These are phyloP conservation scores for Triticum dicoccoides DNA, from an alignment of 176 grass and related monocot genomes.

Conservation along the genomic window DNA sequence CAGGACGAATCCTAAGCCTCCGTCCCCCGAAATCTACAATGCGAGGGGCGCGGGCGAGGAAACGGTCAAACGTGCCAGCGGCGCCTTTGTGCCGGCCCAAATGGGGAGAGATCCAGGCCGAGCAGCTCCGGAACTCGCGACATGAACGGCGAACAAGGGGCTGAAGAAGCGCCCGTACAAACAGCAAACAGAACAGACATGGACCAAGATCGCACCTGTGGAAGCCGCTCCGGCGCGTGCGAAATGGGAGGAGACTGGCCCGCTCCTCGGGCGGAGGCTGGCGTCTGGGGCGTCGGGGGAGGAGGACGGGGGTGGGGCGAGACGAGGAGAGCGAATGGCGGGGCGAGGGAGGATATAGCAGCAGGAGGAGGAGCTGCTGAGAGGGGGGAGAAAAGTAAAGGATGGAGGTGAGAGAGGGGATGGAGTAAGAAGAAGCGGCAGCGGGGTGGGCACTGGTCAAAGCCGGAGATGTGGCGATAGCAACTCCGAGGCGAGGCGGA, in stretches of 20 bases:
- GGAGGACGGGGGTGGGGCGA: not conserved
- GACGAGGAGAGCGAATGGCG: conserved; percentile 27
- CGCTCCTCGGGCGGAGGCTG: conserved; percentile 8
- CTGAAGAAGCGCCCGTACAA: not conserved
- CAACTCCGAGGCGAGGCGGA: conserved; percentile 41
- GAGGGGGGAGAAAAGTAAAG: conserved; percentile 5
- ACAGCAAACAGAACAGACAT: not conserved
- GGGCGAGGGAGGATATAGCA: conserved; percentile 28
- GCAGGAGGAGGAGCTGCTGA: not conserved
- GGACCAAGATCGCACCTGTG: conserved; percentile 18
- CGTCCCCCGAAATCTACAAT: conserved; percentile 21
- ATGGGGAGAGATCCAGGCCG: conserved; percentile 20
- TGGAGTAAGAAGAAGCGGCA: conserved; percentile 13
- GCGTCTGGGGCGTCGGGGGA: not conserved
- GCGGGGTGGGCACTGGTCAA: conserved; percentile 61
- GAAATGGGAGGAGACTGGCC: not conserved
- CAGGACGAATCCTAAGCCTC: not conserved
- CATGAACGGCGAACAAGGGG: not conserved
- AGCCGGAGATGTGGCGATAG: conserved; percentile 55
- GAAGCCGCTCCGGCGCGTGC: not conserved
- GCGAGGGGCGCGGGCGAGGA: not conserved
- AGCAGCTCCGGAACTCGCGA: no score
- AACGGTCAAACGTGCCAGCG: not conserved
- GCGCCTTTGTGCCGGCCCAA: not conserved
- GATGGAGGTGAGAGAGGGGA: conserved; percentile 11